Evolutionary conservation across 345 rosid species (phyloP), one percentile per base, ranked within the genome.

Genomic region (Lenwebbia sp.): DNA sequence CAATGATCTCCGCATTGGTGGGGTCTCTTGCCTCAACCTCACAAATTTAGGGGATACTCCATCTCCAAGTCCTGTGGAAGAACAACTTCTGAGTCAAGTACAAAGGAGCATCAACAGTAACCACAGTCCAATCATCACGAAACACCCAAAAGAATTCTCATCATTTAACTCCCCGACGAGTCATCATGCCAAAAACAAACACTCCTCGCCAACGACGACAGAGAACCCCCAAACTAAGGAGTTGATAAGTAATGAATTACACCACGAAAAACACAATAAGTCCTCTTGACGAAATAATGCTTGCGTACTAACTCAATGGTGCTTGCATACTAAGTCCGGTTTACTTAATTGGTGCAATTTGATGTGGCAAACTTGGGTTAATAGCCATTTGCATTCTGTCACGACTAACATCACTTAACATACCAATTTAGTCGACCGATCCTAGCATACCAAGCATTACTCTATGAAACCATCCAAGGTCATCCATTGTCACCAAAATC

Each of bases 191-290:
- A 70, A 70, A 10, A 70, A 10, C 81, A 70, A 33, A 65, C 44
- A 33, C 78, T 10, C 44, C 44, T 70, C 40, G 2, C 37, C 13
- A 1, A 37, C 0, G 2, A 19, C 0, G 7, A 21, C 0, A 0
- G 81, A 4, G 81, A 70, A 40, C 47, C 81, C 25, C 81, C 47
- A 1, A 37, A 70, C 47, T 10, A 19, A 19, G 4, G 25, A 11
- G 10, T 70, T 13, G 23, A 70, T 21, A 37, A 56, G 13, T 56
- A 56, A 56, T 25, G 26, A 56, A 56, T 56, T 10, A 56, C n/a
- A 25, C 25, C 5, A 10, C n/a, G 2, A 10, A 25, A 25, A 56
- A 56, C 60, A 56, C 60, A 56, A 26, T 25, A 56, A 25, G 60
- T 23, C 60, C 28, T 56, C 5, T 56, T 25, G 13, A 56, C 60